phyloP scores from a whole-genome alignment of 108 stramenopile genomes.

The Nannochloropsis gaditana region DNA sequence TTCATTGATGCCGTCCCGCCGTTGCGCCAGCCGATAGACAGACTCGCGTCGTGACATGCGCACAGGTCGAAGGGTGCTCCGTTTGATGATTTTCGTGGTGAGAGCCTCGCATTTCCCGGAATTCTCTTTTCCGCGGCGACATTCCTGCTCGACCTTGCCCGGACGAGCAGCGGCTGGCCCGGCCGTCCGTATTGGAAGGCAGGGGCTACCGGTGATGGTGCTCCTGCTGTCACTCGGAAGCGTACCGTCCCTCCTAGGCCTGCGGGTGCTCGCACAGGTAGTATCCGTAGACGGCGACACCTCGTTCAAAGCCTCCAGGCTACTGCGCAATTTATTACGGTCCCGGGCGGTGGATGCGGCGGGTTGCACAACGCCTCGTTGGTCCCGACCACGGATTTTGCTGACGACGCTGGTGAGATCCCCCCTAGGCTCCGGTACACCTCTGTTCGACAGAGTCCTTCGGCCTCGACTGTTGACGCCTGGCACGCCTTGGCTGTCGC shows the following conservation, averaged over 20 bases:
- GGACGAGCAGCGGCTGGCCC: not conserved
- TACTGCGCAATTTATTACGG: too few species aligned
- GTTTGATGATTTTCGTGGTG: constrained; percentile 21
- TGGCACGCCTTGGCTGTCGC: too few species aligned
- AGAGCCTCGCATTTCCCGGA: not conserved
- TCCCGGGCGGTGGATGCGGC: too few species aligned
- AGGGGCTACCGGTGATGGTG: not conserved
- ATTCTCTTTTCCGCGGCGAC: constrained; percentile 4
- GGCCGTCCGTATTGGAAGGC: not conserved
- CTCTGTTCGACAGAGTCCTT: too few species aligned
- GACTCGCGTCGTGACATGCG: not conserved
- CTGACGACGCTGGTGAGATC: too few species aligned
- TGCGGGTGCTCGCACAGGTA: not conserved
- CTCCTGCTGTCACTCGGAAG: not conserved
- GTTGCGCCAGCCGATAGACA: constrained; percentile 34
- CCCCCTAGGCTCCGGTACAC: too few species aligned
- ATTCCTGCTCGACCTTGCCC: not conserved
- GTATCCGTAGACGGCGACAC: not conserved
- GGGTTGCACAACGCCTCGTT: too few species aligned
- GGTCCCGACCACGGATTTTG: too few species aligned
- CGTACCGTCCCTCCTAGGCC: not conserved
- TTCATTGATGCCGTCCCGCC: constrained; percentile 49
- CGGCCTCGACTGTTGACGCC: too few species aligned
- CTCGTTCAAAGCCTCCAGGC: too few species aligned
- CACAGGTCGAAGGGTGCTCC: too few species aligned